phyloP scores from a whole-genome alignment of 805 yeast genomes.

The Wickerhamomyces bovis region DNA sequence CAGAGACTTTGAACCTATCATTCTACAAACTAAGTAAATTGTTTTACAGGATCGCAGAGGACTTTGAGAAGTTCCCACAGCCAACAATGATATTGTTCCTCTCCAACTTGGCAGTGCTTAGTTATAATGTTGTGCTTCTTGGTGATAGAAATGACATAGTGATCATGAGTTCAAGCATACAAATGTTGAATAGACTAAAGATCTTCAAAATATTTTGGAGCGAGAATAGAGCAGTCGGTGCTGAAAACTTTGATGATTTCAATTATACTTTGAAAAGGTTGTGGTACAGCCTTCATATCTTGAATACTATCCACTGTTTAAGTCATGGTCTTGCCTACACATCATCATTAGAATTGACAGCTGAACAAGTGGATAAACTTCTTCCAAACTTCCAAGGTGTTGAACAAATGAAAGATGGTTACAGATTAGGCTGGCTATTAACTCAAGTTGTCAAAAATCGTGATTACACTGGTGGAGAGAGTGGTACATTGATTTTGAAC shows the following conservation, averaged over 20 bases:
- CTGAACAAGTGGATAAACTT: conserved; percentile 15
- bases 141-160: conserved; percentile 52
- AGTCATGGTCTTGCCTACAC: conserved; percentile 43
- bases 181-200: conserved; percentile 54
- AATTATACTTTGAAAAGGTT: conserved; percentile 33
- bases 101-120: conserved; percentile 35
- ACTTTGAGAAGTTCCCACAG: conserved; percentile 9
- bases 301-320: conserved; percentile 48
- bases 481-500: not conserved
- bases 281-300: conserved; percentile 39
- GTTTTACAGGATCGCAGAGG: conserved; percentile 7
- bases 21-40: conserved; percentile 13
- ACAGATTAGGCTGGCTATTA: conserved; percentile 22
- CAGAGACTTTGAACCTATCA: conserved; percentile 10
- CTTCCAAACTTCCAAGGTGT: conserved; percentile 15
- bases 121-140: conserved; percentile 50
- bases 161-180: conserved; percentile 46
- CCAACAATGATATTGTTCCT: conserved; percentile 11
- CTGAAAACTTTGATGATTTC: conserved; percentile 20
- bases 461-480: not conserved
- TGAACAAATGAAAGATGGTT: conserved; percentile 18
- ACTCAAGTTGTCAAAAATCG: not conserved
- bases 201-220: conserved; percentile 32
- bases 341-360: conserved; percentile 17
- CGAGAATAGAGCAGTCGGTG: conserved; percentile 6